Evolutionary conservation across 192 early-diverging fungal genomes (phyloP).

Genomic region (Jimgerdemannia flammicorona): DNA sequence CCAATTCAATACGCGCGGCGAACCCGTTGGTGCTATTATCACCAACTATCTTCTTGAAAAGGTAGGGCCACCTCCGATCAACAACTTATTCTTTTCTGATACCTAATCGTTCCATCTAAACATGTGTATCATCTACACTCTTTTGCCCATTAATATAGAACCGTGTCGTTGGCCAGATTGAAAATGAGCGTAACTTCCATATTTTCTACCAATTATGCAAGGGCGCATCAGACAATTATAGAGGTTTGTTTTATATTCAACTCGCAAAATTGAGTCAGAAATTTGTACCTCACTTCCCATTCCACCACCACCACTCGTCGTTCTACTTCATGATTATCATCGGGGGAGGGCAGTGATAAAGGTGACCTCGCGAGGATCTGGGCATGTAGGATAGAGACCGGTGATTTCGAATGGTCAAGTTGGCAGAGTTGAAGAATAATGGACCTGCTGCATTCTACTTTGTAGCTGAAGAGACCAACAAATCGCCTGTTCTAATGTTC

Average conservation of each 20-base stretch:
- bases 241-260: constrained; percentile 36
- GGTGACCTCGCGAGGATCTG: no score
- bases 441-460: no score
- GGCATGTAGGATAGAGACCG: no score
- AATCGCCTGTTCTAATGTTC: not conserved
- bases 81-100: constrained; percentile 1
- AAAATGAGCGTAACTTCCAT: constrained; percentile 97
- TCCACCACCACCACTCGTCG: no score
- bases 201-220: constrained; percentile 92
- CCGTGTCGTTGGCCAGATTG: constrained; percentile 91
- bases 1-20: constrained; percentile 88
- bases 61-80: constrained; percentile 30
- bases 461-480: no score
- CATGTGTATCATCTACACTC: not conserved
- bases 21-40: constrained; percentile 95
- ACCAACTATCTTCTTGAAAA: constrained; percentile 98
- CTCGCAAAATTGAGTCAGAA: no score
- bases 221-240: constrained; percentile 68
- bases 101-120: not conserved
- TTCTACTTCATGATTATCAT: not conserved
- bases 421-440: no score
- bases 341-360: not conserved
- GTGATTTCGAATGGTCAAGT: no score
- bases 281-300: not conserved
- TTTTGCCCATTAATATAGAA: constrained; percentile 40